Conservation (phyloP, 441 rosid species). For the Erodium moschatum region DNA sequence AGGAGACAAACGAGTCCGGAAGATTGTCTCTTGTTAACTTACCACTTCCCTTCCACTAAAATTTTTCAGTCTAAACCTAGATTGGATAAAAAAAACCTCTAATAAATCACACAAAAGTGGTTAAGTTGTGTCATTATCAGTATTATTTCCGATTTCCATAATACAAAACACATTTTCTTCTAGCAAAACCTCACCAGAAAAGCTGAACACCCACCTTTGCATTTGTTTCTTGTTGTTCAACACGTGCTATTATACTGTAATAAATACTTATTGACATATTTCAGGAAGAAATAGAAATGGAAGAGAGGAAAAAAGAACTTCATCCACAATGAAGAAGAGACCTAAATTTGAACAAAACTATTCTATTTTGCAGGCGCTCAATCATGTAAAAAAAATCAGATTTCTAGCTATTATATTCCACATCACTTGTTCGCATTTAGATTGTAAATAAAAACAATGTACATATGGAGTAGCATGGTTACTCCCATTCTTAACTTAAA, state of each 20-base stretch:
- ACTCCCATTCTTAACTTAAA: neutral
- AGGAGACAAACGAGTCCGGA: neutral
- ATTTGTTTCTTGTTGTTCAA: neutral
- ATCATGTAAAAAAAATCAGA: neutral
- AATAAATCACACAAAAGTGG: too few species aligned
- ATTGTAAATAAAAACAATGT: neutral
- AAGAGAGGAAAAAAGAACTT: neutral
- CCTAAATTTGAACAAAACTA: neutral
- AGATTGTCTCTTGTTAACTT: neutral
- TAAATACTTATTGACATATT: neutral
- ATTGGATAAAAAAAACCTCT: too few species aligned
- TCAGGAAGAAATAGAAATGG: neutral
- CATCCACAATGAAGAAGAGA: neutral
- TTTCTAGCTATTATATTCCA: neutral
- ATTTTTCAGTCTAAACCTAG: neutral
- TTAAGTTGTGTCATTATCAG: too few species aligned
- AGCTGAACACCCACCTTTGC: too few species aligned
- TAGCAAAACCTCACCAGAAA: too few species aligned
- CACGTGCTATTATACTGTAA: neutral
- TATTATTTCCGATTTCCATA: too few species aligned
- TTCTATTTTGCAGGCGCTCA: neutral
- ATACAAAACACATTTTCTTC: too few species aligned
- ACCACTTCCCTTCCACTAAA: neutral
- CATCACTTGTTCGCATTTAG: neutral
- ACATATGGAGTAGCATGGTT: neutral